Evolutionary conservation across 139 green algal species (phyloP), one percentile per base, ranked within the genome.

Genomic region (Axilococcus clingmanii): DNA sequence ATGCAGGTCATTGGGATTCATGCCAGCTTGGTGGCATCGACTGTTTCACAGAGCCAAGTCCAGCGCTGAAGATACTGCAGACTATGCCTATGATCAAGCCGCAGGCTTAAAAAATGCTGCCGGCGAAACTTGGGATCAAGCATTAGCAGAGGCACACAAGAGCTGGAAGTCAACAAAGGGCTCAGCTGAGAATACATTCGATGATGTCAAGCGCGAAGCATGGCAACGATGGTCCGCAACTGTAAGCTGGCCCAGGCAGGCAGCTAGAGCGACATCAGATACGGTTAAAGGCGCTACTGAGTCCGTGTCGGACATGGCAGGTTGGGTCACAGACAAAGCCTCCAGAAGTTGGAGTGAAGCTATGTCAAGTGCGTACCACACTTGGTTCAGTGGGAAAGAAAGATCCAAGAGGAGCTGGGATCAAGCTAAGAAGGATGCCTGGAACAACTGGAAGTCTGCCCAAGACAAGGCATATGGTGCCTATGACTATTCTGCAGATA

Each of bases 401-500:
- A 51, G 16, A 15, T 14, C 9, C 31, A 32, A 36, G 32, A 32
- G 51, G 36, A 29, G 36, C 28, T 66, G 58, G 58, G 48, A 60
- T 12, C 35, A 68, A 4, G 60, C 52, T n/a, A 68, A 68, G 42
- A 23, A 14, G 1, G 42, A 32, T 2, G 52, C 60, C 3, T 68
- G 60, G 60, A 28, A 60, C 16, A 42, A 41, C 25, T 68, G 52
- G 50, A n/a, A n/a, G n/a, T n/a, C n/a, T n/a, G n/a, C n/a, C n/a
- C n/a, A n/a, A n/a, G n/a, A n/a, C n/a, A n/a, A n/a, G n/a, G n/a
- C n/a, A n/a, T n/a, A n/a, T n/a, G n/a, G n/a, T n/a, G n/a, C n/a
- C n/a, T n/a, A n/a, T n/a, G n/a, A n/a, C n/a, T n/a, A n/a, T n/a
- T n/a, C 16, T 17, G 22, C n/a, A 5, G n/a, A n/a, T n/a, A n/a